phyloP scores from a whole-genome alignment of 2,329 filamentous ascomycete species.

The Proliferodiscus dingleyae region DNA sequence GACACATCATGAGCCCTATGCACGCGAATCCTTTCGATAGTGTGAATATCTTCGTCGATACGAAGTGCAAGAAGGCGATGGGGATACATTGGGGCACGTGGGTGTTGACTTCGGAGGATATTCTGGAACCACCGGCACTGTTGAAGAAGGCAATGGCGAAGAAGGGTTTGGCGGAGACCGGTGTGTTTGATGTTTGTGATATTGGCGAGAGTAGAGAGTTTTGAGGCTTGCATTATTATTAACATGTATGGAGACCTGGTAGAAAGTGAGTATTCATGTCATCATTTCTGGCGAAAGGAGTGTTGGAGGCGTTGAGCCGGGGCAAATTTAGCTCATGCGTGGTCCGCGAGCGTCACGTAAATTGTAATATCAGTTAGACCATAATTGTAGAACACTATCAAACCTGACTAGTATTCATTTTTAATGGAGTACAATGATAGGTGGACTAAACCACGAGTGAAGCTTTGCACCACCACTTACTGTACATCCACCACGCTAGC shows the following conservation, averaged over 20 bases:
- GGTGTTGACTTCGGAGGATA: constrained; percentile 71
- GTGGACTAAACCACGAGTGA: too few species aligned
- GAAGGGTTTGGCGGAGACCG: constrained; percentile 63
- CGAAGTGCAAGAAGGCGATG: constrained; percentile 69
- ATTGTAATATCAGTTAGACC: too few species aligned
- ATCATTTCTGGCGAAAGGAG: too few species aligned
- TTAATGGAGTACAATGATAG: too few species aligned
- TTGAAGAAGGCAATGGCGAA: constrained; percentile 66
- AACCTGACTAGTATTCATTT: too few species aligned
- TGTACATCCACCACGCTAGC: background rate
- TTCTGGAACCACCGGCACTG: constrained; percentile 72
- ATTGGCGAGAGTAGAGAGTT: constrained; percentile 82
- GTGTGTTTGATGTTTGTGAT: constrained; percentile 75
- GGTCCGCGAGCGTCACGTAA: too few species aligned
- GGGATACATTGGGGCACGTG: constrained; percentile 93
- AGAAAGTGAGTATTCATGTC: background rate
- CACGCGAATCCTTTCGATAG: constrained; percentile 84
- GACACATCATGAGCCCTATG: constrained; percentile 69
- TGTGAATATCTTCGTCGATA: constrained; percentile 86
- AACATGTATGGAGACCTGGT: too few species aligned
- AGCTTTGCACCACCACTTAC: background rate
- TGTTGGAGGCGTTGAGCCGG: too few species aligned
- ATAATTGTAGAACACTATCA: too few species aligned
- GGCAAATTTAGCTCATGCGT: too few species aligned
- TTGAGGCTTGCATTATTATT: constrained; percentile 31